Conservation (phyloP, 148 eudicot genomes). For the Silene uniflora region DNA sequence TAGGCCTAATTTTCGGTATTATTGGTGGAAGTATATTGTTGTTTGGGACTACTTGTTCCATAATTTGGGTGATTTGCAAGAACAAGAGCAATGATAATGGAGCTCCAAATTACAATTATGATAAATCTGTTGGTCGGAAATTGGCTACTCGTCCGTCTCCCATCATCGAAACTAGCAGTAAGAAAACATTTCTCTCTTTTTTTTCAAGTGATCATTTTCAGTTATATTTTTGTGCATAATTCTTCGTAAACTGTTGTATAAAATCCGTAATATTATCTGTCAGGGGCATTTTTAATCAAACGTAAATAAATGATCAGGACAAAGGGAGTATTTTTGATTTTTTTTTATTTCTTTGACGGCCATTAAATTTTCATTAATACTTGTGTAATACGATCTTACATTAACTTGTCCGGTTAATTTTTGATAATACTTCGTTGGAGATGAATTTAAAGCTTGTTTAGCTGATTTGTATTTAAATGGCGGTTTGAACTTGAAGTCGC, state of each 20-base stretch:
- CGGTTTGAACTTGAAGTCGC: not conserved
- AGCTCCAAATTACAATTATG: slow-evolving; percentile 25
- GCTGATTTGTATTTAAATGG: not conserved
- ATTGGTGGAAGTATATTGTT: slow-evolving; percentile 50
- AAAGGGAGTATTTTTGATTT: too few species aligned
- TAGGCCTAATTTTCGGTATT: slow-evolving; percentile 65
- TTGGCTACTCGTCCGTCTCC: slow-evolving; percentile 39
- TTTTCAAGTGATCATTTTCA: not conserved
- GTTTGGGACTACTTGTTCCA: slow-evolving; percentile 38
- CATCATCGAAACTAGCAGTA: slow-evolving; percentile 57
- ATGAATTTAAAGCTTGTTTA: too few species aligned
- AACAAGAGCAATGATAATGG: slow-evolving; percentile 23
- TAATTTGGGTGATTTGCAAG: slow-evolving; percentile 37
- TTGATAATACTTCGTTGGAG: too few species aligned
- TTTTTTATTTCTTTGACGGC: not conserved
- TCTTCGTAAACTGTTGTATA: too few species aligned
- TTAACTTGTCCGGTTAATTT: too few species aligned
- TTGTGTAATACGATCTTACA: too few species aligned
- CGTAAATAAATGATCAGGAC: too few species aligned
- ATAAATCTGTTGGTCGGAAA: slow-evolving; percentile 48
- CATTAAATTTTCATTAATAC: too few species aligned
- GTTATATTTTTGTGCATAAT: not conserved
- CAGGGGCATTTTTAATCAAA: too few species aligned
- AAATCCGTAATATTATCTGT: too few species aligned
- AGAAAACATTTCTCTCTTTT: slow-evolving; percentile 21